These are phyloP conservation scores for Saccharomyces eubayanus DNA, from an alignment of 805 yeast species.

Conservation along the genomic window DNA sequence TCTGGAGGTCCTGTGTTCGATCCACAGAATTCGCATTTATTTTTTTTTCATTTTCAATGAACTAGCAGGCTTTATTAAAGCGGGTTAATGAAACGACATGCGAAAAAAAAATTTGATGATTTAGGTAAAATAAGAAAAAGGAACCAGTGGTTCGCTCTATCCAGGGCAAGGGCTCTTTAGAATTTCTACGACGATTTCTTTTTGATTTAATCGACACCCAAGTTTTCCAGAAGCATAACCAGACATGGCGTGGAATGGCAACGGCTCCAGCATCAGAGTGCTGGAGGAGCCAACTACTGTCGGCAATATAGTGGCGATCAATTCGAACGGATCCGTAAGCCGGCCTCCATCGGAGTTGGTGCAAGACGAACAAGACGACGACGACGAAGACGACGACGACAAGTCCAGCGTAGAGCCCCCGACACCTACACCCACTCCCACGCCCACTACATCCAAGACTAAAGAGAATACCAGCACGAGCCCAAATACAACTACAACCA, in stretches of 20 bases:
- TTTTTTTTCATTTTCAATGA: slow-evolving; percentile 6
- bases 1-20: slow-evolving; percentile 83
- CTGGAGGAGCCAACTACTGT: neutral
- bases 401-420: neutral
- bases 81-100: neutral
- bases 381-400: slow-evolving; percentile 4
- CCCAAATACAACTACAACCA: neutral
- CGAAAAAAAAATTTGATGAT: neutral
- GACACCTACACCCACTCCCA: neutral
- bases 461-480: neutral
- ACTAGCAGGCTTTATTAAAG: neutral
- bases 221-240: neutral
- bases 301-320: neutral
- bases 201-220: neutral
- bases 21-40: slow-evolving; percentile 60
- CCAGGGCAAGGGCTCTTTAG: neutral
- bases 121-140: neutral
- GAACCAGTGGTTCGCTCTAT: neutral
- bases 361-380: neutral
- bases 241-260: neutral
- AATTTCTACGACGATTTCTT: neutral
- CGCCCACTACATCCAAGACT: neutral
- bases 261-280: neutral
- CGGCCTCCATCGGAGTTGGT: neutral
- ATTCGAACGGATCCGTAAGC: neutral